phyloP scores from a whole-genome alignment of 2,329 filamentous ascomycete species.

The Dothiorella sarmentorum region DNA sequence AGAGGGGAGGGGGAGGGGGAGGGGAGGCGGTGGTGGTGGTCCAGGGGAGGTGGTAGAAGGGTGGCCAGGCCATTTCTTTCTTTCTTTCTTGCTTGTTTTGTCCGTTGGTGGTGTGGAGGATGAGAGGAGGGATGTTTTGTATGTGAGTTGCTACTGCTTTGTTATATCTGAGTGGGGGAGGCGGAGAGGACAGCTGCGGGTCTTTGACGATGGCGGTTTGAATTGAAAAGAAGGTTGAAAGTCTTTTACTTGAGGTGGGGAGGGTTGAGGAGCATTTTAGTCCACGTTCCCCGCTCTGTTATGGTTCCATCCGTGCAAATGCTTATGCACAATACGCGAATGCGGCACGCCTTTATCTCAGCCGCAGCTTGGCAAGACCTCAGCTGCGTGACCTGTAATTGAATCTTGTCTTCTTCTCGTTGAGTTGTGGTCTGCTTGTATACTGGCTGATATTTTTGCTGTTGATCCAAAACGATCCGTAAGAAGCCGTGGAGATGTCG shows the following conservation, averaged over 20 bases:
- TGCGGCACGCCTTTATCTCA: neutral
- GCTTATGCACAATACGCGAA: neutral
- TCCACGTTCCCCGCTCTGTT: neutral
- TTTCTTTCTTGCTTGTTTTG: too few relatives aligned
- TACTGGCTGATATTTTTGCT: too few relatives aligned
- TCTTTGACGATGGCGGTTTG: too few relatives aligned
- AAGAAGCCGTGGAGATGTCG: too few relatives aligned
- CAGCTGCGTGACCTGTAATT: neutral
- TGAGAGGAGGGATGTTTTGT: neutral
- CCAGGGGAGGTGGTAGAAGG: constrained; percentile 30
- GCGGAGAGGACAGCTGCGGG: too few relatives aligned
- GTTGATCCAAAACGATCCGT: neutral
- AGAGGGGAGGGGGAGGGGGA: constrained; percentile 31
- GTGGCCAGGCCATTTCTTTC: constrained; percentile 31
- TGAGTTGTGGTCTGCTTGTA: too few relatives aligned
- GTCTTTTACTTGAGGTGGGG: too few relatives aligned
- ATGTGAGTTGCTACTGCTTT: neutral
- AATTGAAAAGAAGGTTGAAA: too few relatives aligned
- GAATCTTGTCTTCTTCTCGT: neutral
- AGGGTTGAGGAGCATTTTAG: neutral
- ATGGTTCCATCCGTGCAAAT: neutral
- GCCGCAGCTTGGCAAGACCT: constrained; percentile 1
- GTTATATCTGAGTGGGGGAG: too few relatives aligned
- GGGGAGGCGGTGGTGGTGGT: constrained; percentile 26
- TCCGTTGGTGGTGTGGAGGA: neutral